phyloP scores from a whole-genome alignment of 345 rosid genomes.

The Gossypium turneri region DNA sequence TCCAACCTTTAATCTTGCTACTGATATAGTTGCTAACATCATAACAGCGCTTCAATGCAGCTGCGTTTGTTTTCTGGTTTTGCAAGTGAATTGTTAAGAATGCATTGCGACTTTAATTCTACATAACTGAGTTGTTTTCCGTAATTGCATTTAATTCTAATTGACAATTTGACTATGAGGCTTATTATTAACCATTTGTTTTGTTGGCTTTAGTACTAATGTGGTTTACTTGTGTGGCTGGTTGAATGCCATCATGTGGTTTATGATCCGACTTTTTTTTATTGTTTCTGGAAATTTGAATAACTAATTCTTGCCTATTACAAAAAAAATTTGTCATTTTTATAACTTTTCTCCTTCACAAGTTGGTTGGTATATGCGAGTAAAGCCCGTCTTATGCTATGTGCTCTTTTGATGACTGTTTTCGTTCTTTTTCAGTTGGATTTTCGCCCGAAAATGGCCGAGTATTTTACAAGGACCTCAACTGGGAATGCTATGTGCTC shows the following conservation, averaged over 20 bases:
- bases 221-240: neutral
- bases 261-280: neutral
- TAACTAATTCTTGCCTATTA: neutral
- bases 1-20: neutral
- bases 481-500: conserved; percentile 63
- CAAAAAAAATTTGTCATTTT: neutral
- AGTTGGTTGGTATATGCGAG: neutral
- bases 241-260: neutral
- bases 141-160: neutral
- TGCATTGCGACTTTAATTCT: neutral
- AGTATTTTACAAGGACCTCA: conserved; percentile 80
- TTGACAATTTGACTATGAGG: neutral
- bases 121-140: neutral
- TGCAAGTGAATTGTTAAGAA: neutral
- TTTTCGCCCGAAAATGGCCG: conserved; percentile 97
- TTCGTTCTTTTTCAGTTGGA: conserved; percentile 69
- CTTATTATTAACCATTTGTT: conserved; percentile 7
- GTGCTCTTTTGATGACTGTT: neutral
- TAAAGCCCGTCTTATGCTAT: no score
- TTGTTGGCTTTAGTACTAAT: neutral
- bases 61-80: neutral
- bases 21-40: conserved; percentile 4
- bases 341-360: neutral
- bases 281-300: neutral
- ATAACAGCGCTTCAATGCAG: neutral